Evolutionary conservation across 2,329 filamentous ascomycete species (phyloP).

Genomic region (Trichoderma atroviride): DNA sequence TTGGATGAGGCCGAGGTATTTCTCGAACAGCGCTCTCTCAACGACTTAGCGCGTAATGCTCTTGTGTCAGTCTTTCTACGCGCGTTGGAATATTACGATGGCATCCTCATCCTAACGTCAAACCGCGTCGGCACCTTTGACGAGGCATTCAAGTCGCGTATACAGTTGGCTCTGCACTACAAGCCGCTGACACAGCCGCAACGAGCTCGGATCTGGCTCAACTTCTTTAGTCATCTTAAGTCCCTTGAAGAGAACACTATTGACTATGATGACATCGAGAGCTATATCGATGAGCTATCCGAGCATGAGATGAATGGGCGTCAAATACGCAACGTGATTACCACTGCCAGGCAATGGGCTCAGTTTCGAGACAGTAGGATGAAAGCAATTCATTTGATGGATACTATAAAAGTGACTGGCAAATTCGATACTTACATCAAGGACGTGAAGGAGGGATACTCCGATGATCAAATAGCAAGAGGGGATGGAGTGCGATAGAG

Average conservation of each 20-base stretch:
- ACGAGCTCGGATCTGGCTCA: constrained; percentile 45
- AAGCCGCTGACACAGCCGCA: constrained; percentile 41
- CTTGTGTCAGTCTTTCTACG: constrained; percentile 49
- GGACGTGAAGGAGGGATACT: neutral
- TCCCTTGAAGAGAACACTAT: neutral
- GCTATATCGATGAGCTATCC: neutral
- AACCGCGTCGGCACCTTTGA: constrained; percentile 53
- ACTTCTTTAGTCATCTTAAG: constrained; percentile 43
- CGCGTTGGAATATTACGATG: constrained; percentile 50
- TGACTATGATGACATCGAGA: neutral
- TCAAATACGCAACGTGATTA: neutral
- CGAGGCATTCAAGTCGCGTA: constrained; percentile 52
- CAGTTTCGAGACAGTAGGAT: neutral
- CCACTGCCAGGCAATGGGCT: neutral
- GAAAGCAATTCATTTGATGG: neutral
- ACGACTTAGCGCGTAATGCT: constrained; percentile 39
- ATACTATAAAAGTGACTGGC: neutral
- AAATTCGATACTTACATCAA: neutral
- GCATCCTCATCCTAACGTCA: constrained; percentile 54
- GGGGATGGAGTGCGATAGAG: neutral
- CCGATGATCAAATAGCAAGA: neutral
- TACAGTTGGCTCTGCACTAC: constrained; percentile 49
- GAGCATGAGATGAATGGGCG: neutral
- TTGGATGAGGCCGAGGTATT: constrained; percentile 45
- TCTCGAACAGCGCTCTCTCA: constrained; percentile 35